phyloP scores from a whole-genome alignment of 2,329 filamentous ascomycete genomes.

The Trichophyton rubrum region DNA sequence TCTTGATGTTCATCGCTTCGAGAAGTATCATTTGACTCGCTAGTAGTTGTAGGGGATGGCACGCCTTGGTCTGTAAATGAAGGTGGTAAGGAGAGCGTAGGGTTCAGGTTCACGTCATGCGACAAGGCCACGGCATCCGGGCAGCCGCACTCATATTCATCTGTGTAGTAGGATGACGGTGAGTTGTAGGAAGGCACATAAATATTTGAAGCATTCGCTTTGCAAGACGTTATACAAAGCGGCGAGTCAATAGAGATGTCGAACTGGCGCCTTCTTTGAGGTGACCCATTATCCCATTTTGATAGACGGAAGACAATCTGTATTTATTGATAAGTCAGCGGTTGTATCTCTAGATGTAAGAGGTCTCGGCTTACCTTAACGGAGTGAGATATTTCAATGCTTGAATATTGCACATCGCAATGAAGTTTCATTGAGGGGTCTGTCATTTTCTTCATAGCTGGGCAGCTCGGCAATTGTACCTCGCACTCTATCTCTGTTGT shows the following conservation, averaged over 20 bases:
- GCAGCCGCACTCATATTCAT: slow-evolving; percentile 51
- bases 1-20: slow-evolving; percentile 34
- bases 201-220: slow-evolving; percentile 83
- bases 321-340: neutral
- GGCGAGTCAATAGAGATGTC: slow-evolving; percentile 95
- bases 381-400: slow-evolving; percentile 90
- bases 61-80: neutral
- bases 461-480: slow-evolving; percentile 79
- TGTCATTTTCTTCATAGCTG: slow-evolving; percentile 60
- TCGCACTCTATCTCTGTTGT: slow-evolving; percentile 92
- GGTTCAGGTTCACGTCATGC: slow-evolving; percentile 18
- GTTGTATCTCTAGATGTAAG: neutral
- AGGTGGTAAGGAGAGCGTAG: slow-evolving; percentile 8
- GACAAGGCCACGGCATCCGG: slow-evolving; percentile 47
- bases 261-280: slow-evolving; percentile 71
- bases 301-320: slow-evolving; percentile 89
- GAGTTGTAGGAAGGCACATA: slow-evolving; percentile 66
- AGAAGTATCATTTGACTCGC: slow-evolving; percentile 12
- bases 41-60: neutral
- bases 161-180: slow-evolving; percentile 39
- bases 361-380: slow-evolving; percentile 57
- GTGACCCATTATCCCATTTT: slow-evolving; percentile 65
- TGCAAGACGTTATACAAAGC: slow-evolving; percentile 84
- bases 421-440: slow-evolving; percentile 50
- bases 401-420: slow-evolving; percentile 86